Conservation (phyloP, 2,329 filamentous ascomycete species). For the Pseudofabraea citricarpa region DNA sequence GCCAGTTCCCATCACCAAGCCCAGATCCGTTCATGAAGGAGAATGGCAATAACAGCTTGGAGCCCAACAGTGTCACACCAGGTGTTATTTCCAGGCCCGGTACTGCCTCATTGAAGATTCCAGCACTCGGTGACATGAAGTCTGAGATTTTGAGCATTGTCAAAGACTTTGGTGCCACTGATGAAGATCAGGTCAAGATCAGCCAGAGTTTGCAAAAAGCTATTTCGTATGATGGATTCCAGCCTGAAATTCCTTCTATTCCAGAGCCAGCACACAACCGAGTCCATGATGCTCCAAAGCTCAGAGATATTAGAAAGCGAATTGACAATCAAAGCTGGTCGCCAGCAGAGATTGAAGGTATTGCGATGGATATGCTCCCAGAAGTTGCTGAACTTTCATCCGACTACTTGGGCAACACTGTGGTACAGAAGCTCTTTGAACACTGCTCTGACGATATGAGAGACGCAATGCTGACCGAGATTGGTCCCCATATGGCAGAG, state of each 20-base stretch:
- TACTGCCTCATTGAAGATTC: conserved; percentile 57
- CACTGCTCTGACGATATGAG: conserved; percentile 88
- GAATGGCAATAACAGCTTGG: conserved; percentile 35
- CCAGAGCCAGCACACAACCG: conserved; percentile 84
- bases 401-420: conserved; percentile 96
- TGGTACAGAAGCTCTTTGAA: conserved; percentile 98
- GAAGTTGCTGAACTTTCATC: conserved; percentile 94
- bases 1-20: conserved; percentile 83
- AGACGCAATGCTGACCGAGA: conserved; percentile 84
- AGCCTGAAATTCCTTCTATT: conserved; percentile 83
- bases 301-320: conserved; percentile 92
- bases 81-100: conserved; percentile 35
- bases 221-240: conserved; percentile 67
- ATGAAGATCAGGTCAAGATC: conserved; percentile 72
- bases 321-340: conserved; percentile 93
- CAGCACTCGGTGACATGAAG: conserved; percentile 72
- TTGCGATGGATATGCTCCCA: conserved; percentile 89
- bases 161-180: conserved; percentile 77
- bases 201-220: conserved; percentile 69
- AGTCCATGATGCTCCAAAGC: conserved; percentile 87
- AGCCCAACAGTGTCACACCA: conserved; percentile 30
- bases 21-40: conserved; percentile 73
- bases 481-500: conserved; percentile 87
- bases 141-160: conserved; percentile 82
- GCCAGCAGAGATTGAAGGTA: conserved; percentile 83